phyloP scores from a whole-genome alignment of 176 grass and related monocot species.

The Zoysia japonica region DNA sequence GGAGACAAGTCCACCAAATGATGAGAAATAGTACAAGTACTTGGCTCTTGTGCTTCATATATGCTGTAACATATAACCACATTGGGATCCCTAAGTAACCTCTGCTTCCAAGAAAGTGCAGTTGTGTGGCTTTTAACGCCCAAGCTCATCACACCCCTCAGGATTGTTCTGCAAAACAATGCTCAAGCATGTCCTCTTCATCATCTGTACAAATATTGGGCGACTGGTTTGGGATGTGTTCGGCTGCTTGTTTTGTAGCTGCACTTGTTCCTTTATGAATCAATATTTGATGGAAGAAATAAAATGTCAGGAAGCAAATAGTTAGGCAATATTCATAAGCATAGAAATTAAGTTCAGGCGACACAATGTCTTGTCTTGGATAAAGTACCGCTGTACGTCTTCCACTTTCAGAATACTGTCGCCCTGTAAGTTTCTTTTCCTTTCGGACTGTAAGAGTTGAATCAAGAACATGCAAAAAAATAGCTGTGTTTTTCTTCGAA shows the following conservation, averaged over 20 bases:
- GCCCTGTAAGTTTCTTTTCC: slow-evolving; percentile 87
- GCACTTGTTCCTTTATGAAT: slow-evolving; percentile 81
- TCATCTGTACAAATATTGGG: slow-evolving; percentile 59
- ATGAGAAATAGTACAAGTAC: slow-evolving; percentile 6
- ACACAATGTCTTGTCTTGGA: slow-evolving; percentile 17
- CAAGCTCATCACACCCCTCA: slow-evolving; percentile 51
- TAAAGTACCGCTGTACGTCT: slow-evolving; percentile 66
- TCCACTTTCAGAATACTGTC: slow-evolving; percentile 94
- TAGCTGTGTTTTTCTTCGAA: neutral
- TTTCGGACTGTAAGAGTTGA: slow-evolving; percentile 82
- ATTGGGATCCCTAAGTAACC: slow-evolving; percentile 15
- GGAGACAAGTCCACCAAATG: slow-evolving; percentile 11
- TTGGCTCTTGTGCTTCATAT: slow-evolving; percentile 6
- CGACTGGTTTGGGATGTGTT: slow-evolving; percentile 1
- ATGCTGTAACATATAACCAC: neutral
- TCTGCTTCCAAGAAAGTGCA: neutral
- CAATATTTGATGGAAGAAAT: slow-evolving; percentile 28
- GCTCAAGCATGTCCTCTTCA: slow-evolving; percentile 99
- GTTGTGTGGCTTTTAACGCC: slow-evolving; percentile 32
- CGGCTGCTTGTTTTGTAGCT: slow-evolving; percentile 47
- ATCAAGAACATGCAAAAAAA: slow-evolving; percentile 43
- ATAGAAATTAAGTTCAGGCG: slow-evolving; percentile 5
- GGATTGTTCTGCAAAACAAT: slow-evolving; percentile 86
- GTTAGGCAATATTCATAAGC: slow-evolving; percentile 17
- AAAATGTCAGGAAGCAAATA: slow-evolving; percentile 21